Evolutionary conservation across 441 rosid genomes (phyloP).

Genomic region (Melastoma candidum): DNA sequence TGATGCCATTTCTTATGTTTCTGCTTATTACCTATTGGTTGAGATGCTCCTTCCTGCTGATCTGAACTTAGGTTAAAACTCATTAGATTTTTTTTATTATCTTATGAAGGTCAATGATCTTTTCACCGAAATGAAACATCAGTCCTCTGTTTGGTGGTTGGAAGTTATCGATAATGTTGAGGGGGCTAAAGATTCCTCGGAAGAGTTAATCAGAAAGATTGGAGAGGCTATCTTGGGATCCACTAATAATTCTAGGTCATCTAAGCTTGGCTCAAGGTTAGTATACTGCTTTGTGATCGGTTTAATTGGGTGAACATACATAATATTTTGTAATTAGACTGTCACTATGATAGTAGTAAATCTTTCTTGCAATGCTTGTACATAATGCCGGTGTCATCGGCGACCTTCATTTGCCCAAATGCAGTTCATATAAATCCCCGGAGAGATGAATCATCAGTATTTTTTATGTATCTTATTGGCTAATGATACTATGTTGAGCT

Average conservation of each 20-base stretch:
- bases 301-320: too few relatives aligned
- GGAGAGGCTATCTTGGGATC: constrained; percentile 72
- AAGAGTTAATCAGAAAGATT: constrained; percentile 72
- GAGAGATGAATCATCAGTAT: too few relatives aligned
- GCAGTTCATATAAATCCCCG: too few relatives aligned
- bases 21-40: constrained; percentile 3
- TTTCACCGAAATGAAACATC: constrained; percentile 31
- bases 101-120: constrained; percentile 58
- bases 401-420: too few relatives aligned
- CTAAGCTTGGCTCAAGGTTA: constrained; percentile 49
- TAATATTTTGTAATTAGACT: too few relatives aligned
- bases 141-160: constrained; percentile 73
- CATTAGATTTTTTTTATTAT: background rate
- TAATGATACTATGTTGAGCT: too few relatives aligned
- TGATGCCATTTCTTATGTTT: background rate
- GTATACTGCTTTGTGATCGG: constrained; percentile 18
- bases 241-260: constrained; percentile 47
- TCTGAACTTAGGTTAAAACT: background rate
- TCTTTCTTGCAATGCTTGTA: too few relatives aligned
- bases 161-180: constrained; percentile 67
- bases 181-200: constrained; percentile 46
- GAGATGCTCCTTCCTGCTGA: constrained; percentile 4
- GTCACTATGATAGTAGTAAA: too few relatives aligned
- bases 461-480: too few relatives aligned
- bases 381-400: too few relatives aligned